Evolutionary conservation across 2,329 filamentous ascomycete genomes (phyloP).

Genomic region (Escovopsis sp.): DNA sequence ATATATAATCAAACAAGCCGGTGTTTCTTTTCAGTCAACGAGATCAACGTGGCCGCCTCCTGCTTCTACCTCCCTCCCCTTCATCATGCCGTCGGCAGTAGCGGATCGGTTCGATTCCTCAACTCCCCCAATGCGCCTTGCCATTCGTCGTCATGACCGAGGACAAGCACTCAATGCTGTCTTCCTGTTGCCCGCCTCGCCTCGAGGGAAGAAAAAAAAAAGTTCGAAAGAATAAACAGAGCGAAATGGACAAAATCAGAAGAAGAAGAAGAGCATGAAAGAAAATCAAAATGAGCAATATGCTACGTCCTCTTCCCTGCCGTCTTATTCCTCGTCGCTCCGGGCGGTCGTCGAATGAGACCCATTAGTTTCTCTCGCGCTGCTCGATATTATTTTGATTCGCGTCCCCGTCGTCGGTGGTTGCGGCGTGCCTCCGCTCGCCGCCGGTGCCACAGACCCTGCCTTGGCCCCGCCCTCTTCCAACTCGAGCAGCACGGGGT

Average conservation of each 20-base stretch:
- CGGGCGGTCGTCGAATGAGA: constrained; percentile 25
- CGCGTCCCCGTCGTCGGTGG: constrained; percentile 38
- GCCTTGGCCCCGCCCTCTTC: constrained; percentile 30
- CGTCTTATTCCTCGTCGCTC: constrained; percentile 37
- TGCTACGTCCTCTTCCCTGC: constrained; percentile 2
- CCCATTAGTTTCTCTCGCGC: constrained; percentile 24
- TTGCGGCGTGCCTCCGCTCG: constrained; percentile 50
- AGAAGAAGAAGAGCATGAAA: neutral
- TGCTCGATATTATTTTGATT: constrained; percentile 52
- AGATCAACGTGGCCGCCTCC: constrained; percentile 1
- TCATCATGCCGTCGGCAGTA: constrained; percentile 1
- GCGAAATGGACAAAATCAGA: too few relatives aligned
- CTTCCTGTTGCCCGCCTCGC: neutral
- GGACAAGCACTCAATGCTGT: neutral
- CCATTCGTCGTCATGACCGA: neutral
- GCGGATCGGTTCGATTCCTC: neutral
- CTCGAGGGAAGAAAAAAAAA: too few relatives aligned
- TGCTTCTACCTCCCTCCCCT: neutral
- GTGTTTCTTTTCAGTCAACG: too few relatives aligned
- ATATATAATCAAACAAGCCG: constrained; percentile 11
- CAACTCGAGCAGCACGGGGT: constrained; percentile 40
- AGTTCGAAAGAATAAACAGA: too few relatives aligned
- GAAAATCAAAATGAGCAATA: neutral
- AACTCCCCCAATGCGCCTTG: neutral
- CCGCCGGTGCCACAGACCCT: constrained; percentile 33